These are phyloP conservation scores for Solanum raphanifolium DNA, from an alignment of 257 asterid genomes.

Conservation along the genomic window DNA sequence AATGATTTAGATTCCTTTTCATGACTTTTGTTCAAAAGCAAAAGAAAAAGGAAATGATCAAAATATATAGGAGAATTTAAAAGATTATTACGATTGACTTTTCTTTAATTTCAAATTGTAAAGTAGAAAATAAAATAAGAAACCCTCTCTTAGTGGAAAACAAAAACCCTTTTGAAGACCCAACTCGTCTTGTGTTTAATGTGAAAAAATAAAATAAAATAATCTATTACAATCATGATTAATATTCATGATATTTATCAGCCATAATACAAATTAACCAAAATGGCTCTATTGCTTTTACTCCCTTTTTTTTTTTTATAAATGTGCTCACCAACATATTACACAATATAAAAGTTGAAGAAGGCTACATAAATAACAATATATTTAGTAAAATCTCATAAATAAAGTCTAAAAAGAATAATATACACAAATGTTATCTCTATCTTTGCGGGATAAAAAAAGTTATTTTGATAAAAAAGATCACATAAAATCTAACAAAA, in stretches of 20 bases:
- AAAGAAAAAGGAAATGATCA: background rate
- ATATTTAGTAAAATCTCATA: background rate
- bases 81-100: background rate
- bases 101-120: background rate
- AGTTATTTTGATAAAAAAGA: background rate
- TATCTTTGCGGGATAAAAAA: background rate
- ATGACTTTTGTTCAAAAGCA: background rate
- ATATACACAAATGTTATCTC: background rate
- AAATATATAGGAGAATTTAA: background rate
- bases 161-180: background rate
- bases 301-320: background rate
- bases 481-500: background rate
- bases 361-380: background rate
- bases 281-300: background rate
- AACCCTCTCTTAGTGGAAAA: background rate
- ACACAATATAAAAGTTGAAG: background rate
- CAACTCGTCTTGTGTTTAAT: background rate
- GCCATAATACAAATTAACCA: background rate
- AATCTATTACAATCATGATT: background rate
- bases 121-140: background rate
- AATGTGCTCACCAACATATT: background rate
- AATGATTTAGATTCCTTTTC: background rate
- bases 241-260: background rate
- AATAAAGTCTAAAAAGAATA: rapidly evolving
- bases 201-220: background rate